Base-by-base conservation (phyloP, 352 stramenopile species). In the Globisporangium middletonii region DNA sequence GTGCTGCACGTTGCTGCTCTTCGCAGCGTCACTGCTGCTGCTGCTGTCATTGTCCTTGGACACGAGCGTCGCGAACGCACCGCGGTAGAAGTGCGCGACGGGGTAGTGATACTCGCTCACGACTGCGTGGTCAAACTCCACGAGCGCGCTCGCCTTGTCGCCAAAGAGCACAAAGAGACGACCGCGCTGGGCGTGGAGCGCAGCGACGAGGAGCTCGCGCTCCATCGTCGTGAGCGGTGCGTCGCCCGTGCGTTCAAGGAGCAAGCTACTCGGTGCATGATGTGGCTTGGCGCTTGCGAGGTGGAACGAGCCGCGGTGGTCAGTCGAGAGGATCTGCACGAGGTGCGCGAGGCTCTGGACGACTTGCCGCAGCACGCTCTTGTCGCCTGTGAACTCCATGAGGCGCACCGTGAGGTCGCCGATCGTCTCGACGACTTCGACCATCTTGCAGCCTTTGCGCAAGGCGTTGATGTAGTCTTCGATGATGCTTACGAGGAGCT, bases 101-200 rank as follows among this genome's bases (percentile, higher is more conserved):
- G 82, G 77, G 56, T 92, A 90, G 42, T 90, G 79, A 60, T 90
- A 92, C 50, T 90, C 82, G 59, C 76, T 86, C 37, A 90, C 73
- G 53, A 88, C 77, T 0, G 82, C 79, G 35, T 86, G 72, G 33
- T 90, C 79, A 54, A 92, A 88, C 53, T 92, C 78, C 4, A 68
- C 55, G 2, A 79, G 57, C 12, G 82, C 82, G 7, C 59, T 73
- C 11, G 57, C 52, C 15, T 69, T 70, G 33, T 92, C 74, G 44
- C 79, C 68, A 19, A 84, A 72, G 2, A 92, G 62, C 43, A 81
- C 79, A 27, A 86, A 77, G 0, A 90, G 50, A 3, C 82, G 70
- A 15, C 82, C 82, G 23, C 82, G 74, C 45, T 92, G 82, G 4
- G 76, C 64, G 23, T 88, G 71, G 44, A 90, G 76, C 2, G 75